phyloP scores from a whole-genome alignment of 2,329 filamentous ascomycete species.

The Paramyrothecium sp. region DNA sequence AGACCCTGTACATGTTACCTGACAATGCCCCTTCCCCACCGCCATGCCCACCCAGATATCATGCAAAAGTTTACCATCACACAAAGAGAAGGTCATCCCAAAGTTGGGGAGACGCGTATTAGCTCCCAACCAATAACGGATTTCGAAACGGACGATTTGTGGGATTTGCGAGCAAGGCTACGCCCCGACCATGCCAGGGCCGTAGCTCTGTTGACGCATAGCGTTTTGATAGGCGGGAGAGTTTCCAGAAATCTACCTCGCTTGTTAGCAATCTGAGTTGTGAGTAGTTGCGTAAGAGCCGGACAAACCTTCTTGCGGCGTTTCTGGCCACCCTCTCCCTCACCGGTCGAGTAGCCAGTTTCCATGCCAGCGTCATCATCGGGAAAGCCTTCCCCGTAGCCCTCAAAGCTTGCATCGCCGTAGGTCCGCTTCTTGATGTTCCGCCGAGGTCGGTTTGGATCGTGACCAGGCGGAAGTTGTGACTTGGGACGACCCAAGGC shows the following conservation, averaged over 20 bases:
- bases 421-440: slow-evolving; percentile 73
- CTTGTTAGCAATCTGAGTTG: slow-evolving; percentile 13
- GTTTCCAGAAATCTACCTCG: slow-evolving; percentile 43
- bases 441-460: slow-evolving; percentile 59
- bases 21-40: slow-evolving; percentile 12
- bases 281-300: not conserved
- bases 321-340: slow-evolving; percentile 65
- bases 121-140: not conserved
- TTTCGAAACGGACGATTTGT: not conserved
- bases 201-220: slow-evolving; percentile 53
- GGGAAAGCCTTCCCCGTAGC: slow-evolving; percentile 69
- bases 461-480: slow-evolving; percentile 36
- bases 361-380: slow-evolving; percentile 63
- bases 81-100: slow-evolving; percentile 6
- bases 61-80: slow-evolving; percentile 11
- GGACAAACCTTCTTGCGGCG: slow-evolving; percentile 61
- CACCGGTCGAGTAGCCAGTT: slow-evolving; percentile 68
- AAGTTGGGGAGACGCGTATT: not conserved
- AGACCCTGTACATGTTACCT: slow-evolving; percentile 26
- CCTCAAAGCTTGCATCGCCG: slow-evolving; percentile 71
- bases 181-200: slow-evolving; percentile 57
- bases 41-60: not conserved
- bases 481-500: slow-evolving; percentile 35
- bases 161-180: slow-evolving; percentile 27
- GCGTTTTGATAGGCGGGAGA: slow-evolving; percentile 40